Percentiles rank a stretch among this genome's conserved stretches.
These are phyloP conservation scores for Trichoderma arundinaceum DNA, from an alignment of 2,329 filamentous ascomycete species.

Conservation along the genomic window DNA sequence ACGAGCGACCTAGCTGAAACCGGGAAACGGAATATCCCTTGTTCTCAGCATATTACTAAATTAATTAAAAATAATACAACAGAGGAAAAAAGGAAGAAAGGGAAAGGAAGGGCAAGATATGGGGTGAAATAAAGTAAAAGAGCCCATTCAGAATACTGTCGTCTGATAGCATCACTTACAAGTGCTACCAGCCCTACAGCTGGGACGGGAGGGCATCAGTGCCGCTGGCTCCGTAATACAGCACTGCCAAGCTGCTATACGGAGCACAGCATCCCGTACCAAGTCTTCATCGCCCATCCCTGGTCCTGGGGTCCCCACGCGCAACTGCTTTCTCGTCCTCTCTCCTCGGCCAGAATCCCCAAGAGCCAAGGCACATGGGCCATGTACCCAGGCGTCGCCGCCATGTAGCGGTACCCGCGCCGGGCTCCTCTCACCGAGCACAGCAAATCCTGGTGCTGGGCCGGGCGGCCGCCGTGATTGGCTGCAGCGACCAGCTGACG, in stretches of 20 bases:
- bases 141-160: background rate
- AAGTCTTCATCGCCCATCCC: no score
- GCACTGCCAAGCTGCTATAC: background rate
- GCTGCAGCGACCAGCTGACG: conserved; percentile 44
- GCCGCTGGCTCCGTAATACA: background rate
- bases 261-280: background rate
- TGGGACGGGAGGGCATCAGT: no score
- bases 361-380: background rate
- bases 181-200: no score
- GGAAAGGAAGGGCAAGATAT: background rate
- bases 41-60: background rate
- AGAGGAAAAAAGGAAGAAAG: background rate
- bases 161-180: background rate
- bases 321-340: background rate
- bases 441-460: conserved; percentile 36
- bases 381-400: conserved; percentile 29
- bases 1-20: conserved; percentile 5
- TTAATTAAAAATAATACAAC: background rate
- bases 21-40: background rate
- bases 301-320: no score
- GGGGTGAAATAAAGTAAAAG: background rate
- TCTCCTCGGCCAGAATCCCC: background rate
- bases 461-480: conserved; percentile 39
- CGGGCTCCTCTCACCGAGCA: conserved; percentile 32
- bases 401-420: conserved; percentile 41